These are phyloP conservation scores for Coriolopsis trogii DNA, from an alignment of 1,284 basidiomycete species.

Conservation along the genomic window DNA sequence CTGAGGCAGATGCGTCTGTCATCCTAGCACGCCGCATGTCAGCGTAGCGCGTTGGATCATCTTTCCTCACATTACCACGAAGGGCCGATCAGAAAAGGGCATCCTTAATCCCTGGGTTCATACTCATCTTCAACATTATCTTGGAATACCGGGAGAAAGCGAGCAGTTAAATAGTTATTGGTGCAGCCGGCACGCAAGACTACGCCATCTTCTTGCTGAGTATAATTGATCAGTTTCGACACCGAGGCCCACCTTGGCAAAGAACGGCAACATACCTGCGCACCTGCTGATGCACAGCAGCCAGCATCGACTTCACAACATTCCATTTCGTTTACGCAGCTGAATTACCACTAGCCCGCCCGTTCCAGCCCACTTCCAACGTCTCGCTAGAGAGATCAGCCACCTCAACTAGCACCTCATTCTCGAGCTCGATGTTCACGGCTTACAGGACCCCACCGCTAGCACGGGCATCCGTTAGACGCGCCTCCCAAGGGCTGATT, in stretches of 20 bases:
- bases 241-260: neutral
- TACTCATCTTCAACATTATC: no score
- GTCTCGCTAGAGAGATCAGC: no score
- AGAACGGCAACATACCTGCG: neutral
- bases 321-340: neutral
- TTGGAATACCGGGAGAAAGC: no score
- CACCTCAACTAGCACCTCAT: neutral
- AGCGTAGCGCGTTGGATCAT: no score
- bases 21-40: no score
- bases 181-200: no score
- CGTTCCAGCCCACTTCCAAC: neutral
- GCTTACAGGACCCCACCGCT: conserved; percentile 3
- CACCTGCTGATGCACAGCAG: conserved; percentile 6
- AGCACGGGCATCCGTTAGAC: neutral
- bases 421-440: conserved; percentile 2
- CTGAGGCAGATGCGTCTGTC: no score
- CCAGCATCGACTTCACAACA: conserved; percentile 3
- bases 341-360: neutral
- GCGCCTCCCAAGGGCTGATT: conserved; percentile 8
- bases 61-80: no score
- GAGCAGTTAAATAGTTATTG: no score
- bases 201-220: neutral
- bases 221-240: neutral
- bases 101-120: no score
- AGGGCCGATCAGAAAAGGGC: no score